Percentiles rank a stretch among this genome's conserved stretches.
These are phyloP conservation scores for Aspergillus intermedius DNA, from an alignment of 2,329 filamentous ascomycete species.

Conservation along the genomic window DNA sequence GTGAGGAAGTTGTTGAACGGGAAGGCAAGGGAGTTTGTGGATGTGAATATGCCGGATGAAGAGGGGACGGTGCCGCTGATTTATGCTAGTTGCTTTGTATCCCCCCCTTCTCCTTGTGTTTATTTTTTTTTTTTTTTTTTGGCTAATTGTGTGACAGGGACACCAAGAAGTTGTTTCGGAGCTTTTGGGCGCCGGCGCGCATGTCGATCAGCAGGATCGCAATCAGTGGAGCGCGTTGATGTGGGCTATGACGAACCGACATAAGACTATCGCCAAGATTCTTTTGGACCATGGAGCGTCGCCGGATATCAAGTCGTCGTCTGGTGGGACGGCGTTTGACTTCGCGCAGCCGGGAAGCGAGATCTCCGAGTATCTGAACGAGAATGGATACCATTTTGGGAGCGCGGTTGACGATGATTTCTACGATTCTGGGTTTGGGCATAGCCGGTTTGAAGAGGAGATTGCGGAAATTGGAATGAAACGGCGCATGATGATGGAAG, in stretches of 20 bases:
- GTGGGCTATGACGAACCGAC: constrained; percentile 99
- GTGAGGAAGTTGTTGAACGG: constrained; percentile 70
- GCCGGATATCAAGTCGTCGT: constrained; percentile 91
- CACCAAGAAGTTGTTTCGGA: constrained; percentile 82
- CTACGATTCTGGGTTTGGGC: constrained; percentile 83
- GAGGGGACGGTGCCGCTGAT: constrained; percentile 95
- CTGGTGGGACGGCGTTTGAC: constrained; percentile 88
- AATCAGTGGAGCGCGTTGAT: constrained; percentile 98
- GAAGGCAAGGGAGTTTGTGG: constrained; percentile 65
- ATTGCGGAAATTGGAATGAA: constrained; percentile 95
- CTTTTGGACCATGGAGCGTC: constrained; percentile 89
- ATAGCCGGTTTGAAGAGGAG: constrained; percentile 94
- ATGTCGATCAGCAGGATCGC: constrained; percentile 87
- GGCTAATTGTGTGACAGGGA: constrained; percentile 47
- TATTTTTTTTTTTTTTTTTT: background rate
- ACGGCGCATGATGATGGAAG: constrained; percentile 92
- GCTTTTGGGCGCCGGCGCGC: constrained; percentile 75
- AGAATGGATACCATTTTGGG: constrained; percentile 72
- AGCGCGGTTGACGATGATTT: constrained; percentile 64
- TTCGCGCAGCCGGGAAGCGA: constrained; percentile 94
- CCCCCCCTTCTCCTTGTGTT: constrained; percentile 26
- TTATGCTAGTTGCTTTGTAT: constrained; percentile 94
- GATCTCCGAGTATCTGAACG: constrained; percentile 89
- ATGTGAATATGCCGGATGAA: constrained; percentile 82
- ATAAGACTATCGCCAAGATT: constrained; percentile 91